phyloP scores from a whole-genome alignment of 352 stramenopile species.

The Phytopythium boreale region DNA sequence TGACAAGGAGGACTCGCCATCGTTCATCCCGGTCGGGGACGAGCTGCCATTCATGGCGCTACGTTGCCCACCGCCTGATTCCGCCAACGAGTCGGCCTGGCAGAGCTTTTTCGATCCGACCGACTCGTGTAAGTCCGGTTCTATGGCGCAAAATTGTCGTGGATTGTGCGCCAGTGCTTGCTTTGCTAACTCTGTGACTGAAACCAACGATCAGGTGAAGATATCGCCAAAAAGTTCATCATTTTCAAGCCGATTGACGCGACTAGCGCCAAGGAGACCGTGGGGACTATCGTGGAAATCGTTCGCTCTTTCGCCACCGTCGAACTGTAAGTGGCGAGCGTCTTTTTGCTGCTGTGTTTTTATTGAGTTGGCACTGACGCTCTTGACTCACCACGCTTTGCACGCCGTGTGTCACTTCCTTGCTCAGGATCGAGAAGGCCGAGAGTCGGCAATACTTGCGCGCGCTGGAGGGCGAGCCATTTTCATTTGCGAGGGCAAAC shows the following conservation, averaged over 20 bases:
- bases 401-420: background rate
- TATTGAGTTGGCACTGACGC: background rate
- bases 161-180: background rate
- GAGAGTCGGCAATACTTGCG: conserved; percentile 4
- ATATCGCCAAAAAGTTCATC: conserved; percentile 5
- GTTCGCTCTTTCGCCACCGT: background rate
- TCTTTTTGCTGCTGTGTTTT: background rate
- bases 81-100: background rate
- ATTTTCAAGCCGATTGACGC: conserved; percentile 6
- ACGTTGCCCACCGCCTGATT: background rate
- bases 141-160: too few relatives aligned
- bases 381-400: background rate
- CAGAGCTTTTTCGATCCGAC: conserved; percentile 4
- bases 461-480: conserved; percentile 5
- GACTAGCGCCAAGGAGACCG: background rate
- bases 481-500: conserved; percentile 1
- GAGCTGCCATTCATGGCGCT: conserved; percentile 4
- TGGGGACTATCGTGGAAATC: background rate
- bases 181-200: background rate
- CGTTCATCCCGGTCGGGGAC: conserved; percentile 1
- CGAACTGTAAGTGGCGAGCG: background rate
- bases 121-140: background rate
- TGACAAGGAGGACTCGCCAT: conserved; percentile 1
- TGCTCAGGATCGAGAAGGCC: background rate
- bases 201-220: background rate